phyloP scores from a whole-genome alignment of 176 grass and related monocot species.

The Rhipidocladum racemiflorum region DNA sequence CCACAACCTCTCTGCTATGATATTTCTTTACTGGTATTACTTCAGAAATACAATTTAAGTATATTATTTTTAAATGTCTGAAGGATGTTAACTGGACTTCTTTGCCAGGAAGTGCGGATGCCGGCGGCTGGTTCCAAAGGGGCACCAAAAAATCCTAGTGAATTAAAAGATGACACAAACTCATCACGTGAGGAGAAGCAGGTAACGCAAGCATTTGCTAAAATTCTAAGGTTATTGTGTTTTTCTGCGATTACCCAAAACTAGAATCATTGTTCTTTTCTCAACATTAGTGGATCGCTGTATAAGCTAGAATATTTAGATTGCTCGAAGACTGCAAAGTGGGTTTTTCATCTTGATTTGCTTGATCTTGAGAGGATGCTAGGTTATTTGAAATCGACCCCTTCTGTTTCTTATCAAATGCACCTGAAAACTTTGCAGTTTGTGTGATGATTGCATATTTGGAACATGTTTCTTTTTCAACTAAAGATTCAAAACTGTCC shows the following conservation, averaged over 20 bases:
- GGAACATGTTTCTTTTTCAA: background rate
- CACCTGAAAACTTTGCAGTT: background rate
- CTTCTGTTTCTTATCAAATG: background rate
- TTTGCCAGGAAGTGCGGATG: constrained; percentile 89
- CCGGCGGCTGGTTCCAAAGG: constrained; percentile 88
- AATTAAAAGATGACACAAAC: constrained; percentile 91
- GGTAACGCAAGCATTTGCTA: constrained; percentile 36
- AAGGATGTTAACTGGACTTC: constrained; percentile 5
- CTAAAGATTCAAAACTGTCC: background rate
- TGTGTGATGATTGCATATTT: constrained; percentile 13
- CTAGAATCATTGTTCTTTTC: background rate
- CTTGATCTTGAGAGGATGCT: background rate
- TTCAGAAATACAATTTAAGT: constrained; percentile 9
- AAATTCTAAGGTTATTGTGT: background rate
- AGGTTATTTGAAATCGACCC: background rate
- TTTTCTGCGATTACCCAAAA: background rate
- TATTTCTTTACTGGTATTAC: background rate
- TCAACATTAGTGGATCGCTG: background rate
- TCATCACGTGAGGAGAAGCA: constrained; percentile 81
- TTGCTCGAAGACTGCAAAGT: background rate
- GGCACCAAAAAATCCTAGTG: constrained; percentile 68
- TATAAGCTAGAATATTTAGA: background rate
- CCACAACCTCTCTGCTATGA: background rate
- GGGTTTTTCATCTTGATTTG: background rate
- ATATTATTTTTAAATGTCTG: background rate